phyloP scores from a whole-genome alignment of 176 grass and related monocot genomes.

The Triticum aestivum region IWGSC_CS_RefSeq_v2.1 NC_057805.1:31050589-31051088 shows the following conservation, averaged over 20 bases:
- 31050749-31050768: background rate
- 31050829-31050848: background rate
- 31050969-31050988: background rate
- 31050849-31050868: background rate
- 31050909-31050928: background rate
- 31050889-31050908: background rate
- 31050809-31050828: background rate
- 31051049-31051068: background rate
- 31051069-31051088: background rate
- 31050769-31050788: background rate
- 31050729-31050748: background rate
- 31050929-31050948: background rate
- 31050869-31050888: background rate
- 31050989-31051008: background rate
- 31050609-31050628: conserved; percentile 1
- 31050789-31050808: background rate
- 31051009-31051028: background rate
- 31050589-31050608: background rate
- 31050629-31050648: background rate
- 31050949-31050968: background rate
- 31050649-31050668: background rate
- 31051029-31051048: background rate
- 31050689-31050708: background rate
- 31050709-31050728: background rate
- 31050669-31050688: background rate